Evolutionary conservation across 2,329 filamentous ascomycete species (phyloP).

Genomic region (Pseudocercospora eumusae): DNA sequence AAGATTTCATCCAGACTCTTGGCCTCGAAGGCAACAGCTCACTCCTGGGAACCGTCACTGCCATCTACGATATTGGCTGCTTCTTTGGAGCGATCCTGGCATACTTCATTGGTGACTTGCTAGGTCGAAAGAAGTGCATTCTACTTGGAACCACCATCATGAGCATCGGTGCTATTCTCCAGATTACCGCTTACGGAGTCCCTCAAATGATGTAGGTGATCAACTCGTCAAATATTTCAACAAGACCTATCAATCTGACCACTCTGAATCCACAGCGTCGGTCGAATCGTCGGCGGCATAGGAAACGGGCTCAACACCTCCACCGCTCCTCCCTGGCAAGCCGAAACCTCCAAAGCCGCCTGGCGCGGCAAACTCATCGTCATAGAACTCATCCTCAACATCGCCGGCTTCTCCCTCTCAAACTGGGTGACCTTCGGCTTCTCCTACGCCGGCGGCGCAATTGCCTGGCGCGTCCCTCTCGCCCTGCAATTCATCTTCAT

Average conservation of each 20-base stretch:
- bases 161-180: conserved; percentile 52
- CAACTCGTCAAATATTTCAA: too few relatives aligned
- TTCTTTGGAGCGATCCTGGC: conserved; percentile 58
- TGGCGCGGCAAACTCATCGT: conserved; percentile 44
- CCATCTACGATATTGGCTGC: conserved; percentile 62
- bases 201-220: conserved; percentile 46
- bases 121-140: conserved; percentile 53
- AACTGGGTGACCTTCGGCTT: conserved; percentile 58
- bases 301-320: conserved; percentile 55
- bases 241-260: too few relatives aligned
- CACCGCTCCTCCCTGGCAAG: conserved; percentile 53
- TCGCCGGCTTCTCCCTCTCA: conserved; percentile 52
- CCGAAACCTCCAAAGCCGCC: conserved; percentile 51
- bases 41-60: conserved; percentile 51
- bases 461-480: conserved; percentile 52
- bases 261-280: conserved; percentile 38
- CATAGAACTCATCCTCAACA: conserved; percentile 49
- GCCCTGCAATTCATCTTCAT: conserved; percentile 56
- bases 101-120: conserved; percentile 51
- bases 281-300: conserved; percentile 50
- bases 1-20: conserved; percentile 28
- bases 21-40: conserved; percentile 27
- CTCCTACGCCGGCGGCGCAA: conserved; percentile 46
- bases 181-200: conserved; percentile 49
- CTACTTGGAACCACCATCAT: conserved; percentile 54